Evolutionary conservation across 2,329 filamentous ascomycete species (phyloP).

Genomic region (Allantophomopsis lycopodina): DNA sequence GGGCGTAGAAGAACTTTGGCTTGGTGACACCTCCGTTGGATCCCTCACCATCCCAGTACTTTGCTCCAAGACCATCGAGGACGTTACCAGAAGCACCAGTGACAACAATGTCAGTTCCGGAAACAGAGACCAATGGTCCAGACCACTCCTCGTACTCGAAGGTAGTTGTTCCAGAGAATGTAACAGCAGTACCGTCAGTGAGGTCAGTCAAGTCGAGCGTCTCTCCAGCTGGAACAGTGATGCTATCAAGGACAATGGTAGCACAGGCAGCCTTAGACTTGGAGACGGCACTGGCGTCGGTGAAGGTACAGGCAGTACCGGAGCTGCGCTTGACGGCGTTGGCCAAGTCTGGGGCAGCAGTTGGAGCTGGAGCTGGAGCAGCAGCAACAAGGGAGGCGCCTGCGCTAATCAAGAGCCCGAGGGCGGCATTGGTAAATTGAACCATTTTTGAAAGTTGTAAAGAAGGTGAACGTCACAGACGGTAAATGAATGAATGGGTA

Average conservation of each 20-base stretch:
- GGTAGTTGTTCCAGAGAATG: constrained; percentile 51
- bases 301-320: constrained; percentile 38
- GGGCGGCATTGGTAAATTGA: constrained; percentile 6
- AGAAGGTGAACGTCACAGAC: too few relatives aligned
- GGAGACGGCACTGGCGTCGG: constrained; percentile 30
- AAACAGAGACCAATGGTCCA: constrained; percentile 48
- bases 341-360: background rate
- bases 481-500: too few relatives aligned
- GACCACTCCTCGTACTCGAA: constrained; percentile 54
- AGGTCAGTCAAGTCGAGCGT: constrained; percentile 44
- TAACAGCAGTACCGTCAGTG: constrained; percentile 35
- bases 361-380: constrained; percentile 3
- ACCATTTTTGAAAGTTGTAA: constrained; percentile 8
- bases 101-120: constrained; percentile 39
- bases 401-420: constrained; percentile 10
- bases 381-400: constrained; percentile 8
- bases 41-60: constrained; percentile 49
- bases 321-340: background rate
- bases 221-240: constrained; percentile 40
- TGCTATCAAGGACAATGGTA: constrained; percentile 34
- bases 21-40: constrained; percentile 44
- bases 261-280: constrained; percentile 36
- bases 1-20: constrained; percentile 48
- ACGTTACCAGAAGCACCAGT: constrained; percentile 33
- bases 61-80: constrained; percentile 39